Base-by-base conservation (phyloP, 331 rosid species). In the Rhamnella rubrinervis region DNA sequence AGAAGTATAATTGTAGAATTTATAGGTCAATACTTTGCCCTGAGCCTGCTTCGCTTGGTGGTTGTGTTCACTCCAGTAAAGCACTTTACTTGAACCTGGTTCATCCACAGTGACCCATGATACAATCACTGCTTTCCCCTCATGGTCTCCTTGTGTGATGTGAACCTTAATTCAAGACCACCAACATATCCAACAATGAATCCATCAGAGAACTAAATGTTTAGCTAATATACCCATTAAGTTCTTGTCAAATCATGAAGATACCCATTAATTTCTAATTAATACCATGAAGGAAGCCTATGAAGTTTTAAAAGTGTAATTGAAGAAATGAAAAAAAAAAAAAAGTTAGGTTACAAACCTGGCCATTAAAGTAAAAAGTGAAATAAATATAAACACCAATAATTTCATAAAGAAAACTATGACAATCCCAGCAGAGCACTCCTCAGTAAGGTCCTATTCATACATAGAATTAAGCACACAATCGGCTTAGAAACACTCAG, bases 101-200 rank as follows among this genome's bases (percentile, higher is more conserved):
- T 84, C 92, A 52, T 78, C 73, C 63, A 60, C 78, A 0, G 96
- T 89, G 68, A 89, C 87, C 96, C 96, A 92, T 67, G 95, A 89
- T 58, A 92, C 91, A 0, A 92, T 85, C 78, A 92, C 76, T 18
- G 88, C 95, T 70, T 75, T 83, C 61, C 98, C 96, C 65, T 41
- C 83, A 26, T 15, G 84, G 55, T 89, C 96, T 66, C 96, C 98
- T 89, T 92, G 98, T 20, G 98, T 92, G 68, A 92, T 85, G 67
- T 92, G 98, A 78, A 92, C 96, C 97, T 93, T 40, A 0, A 78
- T 53, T 52, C 19, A 17, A 21, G 23, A 58, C 20, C 6, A 12
- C 38, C 35, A 58, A 4, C 20, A 13, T 13, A 9, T 28, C 16
- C 63, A 67, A 35, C 17, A 56, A 74, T 47, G 18, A 66, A 67